These are phyloP conservation scores for Ramularia collo-cygni DNA, from an alignment of 2,329 filamentous ascomycete species.

Conservation along the genomic window DNA sequence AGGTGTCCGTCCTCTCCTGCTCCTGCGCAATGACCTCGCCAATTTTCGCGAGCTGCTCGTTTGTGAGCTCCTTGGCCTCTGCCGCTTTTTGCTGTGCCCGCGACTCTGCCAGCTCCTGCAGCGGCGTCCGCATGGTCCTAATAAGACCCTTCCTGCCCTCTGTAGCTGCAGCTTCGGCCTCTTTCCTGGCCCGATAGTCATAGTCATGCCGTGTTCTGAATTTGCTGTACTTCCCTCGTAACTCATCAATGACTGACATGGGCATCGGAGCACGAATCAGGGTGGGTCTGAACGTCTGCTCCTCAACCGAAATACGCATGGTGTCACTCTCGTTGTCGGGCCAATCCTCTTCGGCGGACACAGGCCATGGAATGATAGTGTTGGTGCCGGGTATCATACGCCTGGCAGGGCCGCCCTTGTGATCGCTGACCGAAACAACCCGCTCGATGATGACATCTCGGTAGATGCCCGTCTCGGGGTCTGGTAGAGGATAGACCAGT, in stretches of 20 bases:
- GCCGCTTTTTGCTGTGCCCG: conserved; percentile 34
- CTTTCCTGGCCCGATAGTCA: conserved; percentile 62
- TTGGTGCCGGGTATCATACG: conserved; percentile 62
- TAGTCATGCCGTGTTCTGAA: conserved; percentile 75
- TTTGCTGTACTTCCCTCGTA: conserved; percentile 73
- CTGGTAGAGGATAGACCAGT: conserved; percentile 69
- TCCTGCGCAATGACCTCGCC: conserved; percentile 35
- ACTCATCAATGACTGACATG: conserved; percentile 68
- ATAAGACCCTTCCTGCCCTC: conserved; percentile 37
- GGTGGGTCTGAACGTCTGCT: conserved; percentile 68
- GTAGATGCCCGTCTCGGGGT: conserved; percentile 56
- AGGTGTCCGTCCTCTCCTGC: conserved; percentile 8
- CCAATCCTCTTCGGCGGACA: conserved; percentile 38
- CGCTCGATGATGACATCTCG: conserved; percentile 74
- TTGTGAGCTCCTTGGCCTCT: conserved; percentile 31
- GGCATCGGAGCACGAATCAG: conserved; percentile 75
- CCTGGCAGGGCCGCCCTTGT: conserved; percentile 28
- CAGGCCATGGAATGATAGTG: conserved; percentile 70
- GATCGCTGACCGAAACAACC: conserved; percentile 41
- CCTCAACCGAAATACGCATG: conserved; percentile 65
- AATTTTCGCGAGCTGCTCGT: conserved; percentile 36
- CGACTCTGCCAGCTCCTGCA: conserved; percentile 36
- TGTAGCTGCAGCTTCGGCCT: conserved; percentile 49
- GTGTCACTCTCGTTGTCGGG: conserved; percentile 63
- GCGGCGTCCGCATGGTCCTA: conserved; percentile 41